These are phyloP conservation scores for Dacryopinax primogenitus DNA, from an alignment of 768 basidiomycete species.

Conservation along the genomic window DNA sequence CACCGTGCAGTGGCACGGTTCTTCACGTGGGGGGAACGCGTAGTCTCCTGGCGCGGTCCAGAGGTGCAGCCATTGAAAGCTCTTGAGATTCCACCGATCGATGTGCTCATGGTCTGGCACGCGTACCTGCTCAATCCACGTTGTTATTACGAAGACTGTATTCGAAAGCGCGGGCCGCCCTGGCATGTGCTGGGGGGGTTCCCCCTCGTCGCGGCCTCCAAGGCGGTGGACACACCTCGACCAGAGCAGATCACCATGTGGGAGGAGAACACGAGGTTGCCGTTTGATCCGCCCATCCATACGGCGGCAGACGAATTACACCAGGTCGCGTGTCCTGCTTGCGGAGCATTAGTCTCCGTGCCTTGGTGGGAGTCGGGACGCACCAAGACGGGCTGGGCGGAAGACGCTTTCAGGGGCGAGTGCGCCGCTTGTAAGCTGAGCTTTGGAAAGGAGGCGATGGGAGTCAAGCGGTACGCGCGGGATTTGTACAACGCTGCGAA, in stretches of 20 bases:
- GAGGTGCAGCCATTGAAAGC: not conserved
- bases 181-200: not conserved
- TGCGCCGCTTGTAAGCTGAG: not conserved
- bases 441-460: not conserved
- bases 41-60: not conserved
- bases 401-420: not conserved
- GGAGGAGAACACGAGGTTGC: not conserved
- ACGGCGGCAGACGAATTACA: not conserved
- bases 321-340: not conserved
- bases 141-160: not conserved
- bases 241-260: not conserved
- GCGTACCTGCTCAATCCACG: constrained; percentile 15
- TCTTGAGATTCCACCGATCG: constrained; percentile 11
- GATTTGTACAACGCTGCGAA: not conserved
- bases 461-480: not conserved
- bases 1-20: constrained; percentile 15
- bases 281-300: not conserved
- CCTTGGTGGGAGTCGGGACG: not conserved
- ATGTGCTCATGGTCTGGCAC: constrained; percentile 20
- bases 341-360: not conserved
- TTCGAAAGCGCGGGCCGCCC: not conserved
- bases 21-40: constrained; percentile 8
- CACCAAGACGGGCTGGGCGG: not conserved
- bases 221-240: not conserved
- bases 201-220: not conserved